Evolutionary conservation across 2,329 filamentous ascomycete genomes (phyloP).

Genomic region (Trichoderma lentiforme): DNA sequence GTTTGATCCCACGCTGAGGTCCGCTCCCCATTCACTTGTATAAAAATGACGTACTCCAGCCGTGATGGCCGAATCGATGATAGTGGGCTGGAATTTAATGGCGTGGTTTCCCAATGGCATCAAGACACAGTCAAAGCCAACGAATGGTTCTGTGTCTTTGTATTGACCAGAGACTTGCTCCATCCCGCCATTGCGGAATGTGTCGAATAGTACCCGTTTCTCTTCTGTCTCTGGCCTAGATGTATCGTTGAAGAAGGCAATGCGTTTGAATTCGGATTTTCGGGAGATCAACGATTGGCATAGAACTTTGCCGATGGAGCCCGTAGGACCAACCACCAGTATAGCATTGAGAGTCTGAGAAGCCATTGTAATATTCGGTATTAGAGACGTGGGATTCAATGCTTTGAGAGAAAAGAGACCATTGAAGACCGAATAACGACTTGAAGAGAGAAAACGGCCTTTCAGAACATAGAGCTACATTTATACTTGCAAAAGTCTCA

Average conservation of each 20-base stretch:
- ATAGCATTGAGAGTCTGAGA: not conserved
- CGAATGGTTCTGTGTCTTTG: not conserved
- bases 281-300: not conserved
- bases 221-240: slow-evolving; percentile 1
- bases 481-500: not conserved
- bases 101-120: slow-evolving; percentile 9
- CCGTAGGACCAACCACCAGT: not conserved
- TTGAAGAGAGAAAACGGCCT: fast-evolving
- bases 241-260: slow-evolving; percentile 7
- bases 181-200: not conserved
- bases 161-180: not conserved
- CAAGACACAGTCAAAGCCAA: slow-evolving; percentile 7
- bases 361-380: not conserved
- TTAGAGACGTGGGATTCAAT: not conserved
- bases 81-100: not conserved
- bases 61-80: not conserved
- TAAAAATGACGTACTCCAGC: slow-evolving; percentile 11
- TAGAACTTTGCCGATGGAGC: not conserved
- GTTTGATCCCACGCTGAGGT: slow-evolving; percentile 3
- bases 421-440: not conserved
- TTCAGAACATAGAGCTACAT: not conserved
- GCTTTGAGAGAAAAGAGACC: not conserved
- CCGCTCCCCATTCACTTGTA: slow-evolving; percentile 3
- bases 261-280: slow-evolving; percentile 1
- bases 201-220: not conserved